Evolutionary conservation across 2,329 filamentous ascomycete genomes (phyloP).

Genomic region (Hawksworthiomyces lignivorus): DNA sequence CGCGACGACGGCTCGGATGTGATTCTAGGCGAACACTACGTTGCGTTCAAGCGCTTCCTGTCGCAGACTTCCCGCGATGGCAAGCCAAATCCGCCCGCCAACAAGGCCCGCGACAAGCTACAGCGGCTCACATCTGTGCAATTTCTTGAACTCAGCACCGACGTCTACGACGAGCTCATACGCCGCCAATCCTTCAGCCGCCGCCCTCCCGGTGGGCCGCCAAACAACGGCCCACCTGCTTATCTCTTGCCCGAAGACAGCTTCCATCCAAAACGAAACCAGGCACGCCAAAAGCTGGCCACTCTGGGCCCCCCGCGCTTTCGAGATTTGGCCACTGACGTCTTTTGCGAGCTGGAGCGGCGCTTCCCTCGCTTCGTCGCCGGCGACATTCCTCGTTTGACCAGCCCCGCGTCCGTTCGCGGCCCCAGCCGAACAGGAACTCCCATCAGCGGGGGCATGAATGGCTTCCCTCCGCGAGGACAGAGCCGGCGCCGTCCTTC

Average conservation of each 20-base stretch:
- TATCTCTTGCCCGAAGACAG: slow-evolving; percentile 77
- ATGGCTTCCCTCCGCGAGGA: slow-evolving; percentile 39
- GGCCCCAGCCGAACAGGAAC: slow-evolving; percentile 54
- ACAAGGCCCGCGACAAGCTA: slow-evolving; percentile 90
- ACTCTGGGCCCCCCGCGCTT: slow-evolving; percentile 83
- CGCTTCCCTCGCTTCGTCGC: slow-evolving; percentile 75
- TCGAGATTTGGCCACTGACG: slow-evolving; percentile 86
- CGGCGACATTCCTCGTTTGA: slow-evolving; percentile 59
- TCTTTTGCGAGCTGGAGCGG: slow-evolving; percentile 89
- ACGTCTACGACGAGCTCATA: slow-evolving; percentile 92
- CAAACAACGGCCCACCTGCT: slow-evolving; percentile 50
- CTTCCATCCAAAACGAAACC: slow-evolving; percentile 95
- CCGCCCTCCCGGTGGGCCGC: slow-evolving; percentile 42
- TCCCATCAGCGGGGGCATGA: slow-evolving; percentile 47
- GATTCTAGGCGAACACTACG: slow-evolving; percentile 72
- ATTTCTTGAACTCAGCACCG: slow-evolving; percentile 94
- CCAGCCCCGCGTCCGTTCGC: slow-evolving; percentile 61
- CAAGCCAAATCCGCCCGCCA: slow-evolving; percentile 64
- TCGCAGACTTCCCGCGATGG: slow-evolving; percentile 65
- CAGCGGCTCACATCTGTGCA: slow-evolving; percentile 83
- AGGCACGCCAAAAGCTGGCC: slow-evolving; percentile 90
- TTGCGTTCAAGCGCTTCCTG: slow-evolving; percentile 69
- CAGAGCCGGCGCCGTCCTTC: slow-evolving; percentile 50
- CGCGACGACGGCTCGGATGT: slow-evolving; percentile 53
- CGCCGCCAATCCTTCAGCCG: slow-evolving; percentile 67